Evolutionary conservation across 2,329 filamentous ascomycete species (phyloP).

Genomic region (Colletotrichum siamense): DNA sequence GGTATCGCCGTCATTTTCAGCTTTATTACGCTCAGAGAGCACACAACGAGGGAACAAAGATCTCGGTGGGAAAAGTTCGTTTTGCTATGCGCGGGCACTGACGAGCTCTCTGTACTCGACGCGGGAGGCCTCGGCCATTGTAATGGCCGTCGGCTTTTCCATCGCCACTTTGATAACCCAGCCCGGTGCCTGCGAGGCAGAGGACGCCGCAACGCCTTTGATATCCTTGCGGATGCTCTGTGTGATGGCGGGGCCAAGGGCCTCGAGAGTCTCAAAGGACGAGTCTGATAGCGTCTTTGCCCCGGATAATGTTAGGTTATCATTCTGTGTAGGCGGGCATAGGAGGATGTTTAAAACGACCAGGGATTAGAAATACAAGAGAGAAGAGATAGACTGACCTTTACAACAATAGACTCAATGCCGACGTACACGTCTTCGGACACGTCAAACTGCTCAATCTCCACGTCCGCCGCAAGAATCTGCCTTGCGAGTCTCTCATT

Average conservation of each 20-base stretch:
- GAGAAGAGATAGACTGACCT: constrained; percentile 52
- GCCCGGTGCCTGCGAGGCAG: constrained; percentile 23
- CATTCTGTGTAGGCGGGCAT: neutral
- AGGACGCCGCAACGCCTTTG: constrained; percentile 22
- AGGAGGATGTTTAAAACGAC: neutral
- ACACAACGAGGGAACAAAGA: neutral
- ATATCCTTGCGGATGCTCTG: constrained; percentile 51
- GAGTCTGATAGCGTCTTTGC: constrained; percentile 59
- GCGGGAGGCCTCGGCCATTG: constrained; percentile 72
- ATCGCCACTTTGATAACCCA: constrained; percentile 66
- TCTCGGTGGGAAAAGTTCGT: neutral
- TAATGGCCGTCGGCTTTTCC: constrained; percentile 77
- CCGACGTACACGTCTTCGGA: constrained; percentile 55
- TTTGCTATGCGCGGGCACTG: neutral
- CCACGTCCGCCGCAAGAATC: constrained; percentile 67
- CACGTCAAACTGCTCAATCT: constrained; percentile 58
- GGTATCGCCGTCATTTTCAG: neutral
- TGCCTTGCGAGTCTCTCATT: constrained; percentile 74
- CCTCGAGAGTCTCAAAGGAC: constrained; percentile 68
- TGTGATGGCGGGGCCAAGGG: constrained; percentile 57
- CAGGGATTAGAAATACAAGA: neutral
- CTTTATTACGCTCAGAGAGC: neutral
- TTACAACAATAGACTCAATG: constrained; percentile 65
- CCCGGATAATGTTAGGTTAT: neutral
- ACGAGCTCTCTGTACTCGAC: constrained; percentile 54